These are phyloP conservation scores for Zychaea mexicana DNA, from an alignment of 371 early-diverging fungal species.

Conservation along the genomic window DNA sequence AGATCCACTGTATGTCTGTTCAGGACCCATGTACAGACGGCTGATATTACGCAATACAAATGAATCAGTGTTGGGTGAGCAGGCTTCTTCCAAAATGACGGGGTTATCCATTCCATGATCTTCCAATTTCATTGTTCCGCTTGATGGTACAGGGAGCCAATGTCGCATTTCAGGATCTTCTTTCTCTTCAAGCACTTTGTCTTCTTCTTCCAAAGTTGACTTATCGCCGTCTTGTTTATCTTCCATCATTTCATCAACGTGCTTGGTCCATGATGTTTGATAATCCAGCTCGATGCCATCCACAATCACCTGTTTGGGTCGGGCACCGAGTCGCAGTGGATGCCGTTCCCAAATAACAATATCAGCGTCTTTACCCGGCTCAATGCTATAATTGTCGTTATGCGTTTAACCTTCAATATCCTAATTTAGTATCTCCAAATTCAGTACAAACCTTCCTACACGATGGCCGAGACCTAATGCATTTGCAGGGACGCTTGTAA, in stretches of 20 bases:
- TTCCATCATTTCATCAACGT: conserved; percentile 13
- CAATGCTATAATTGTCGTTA: conserved; percentile 26
- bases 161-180: conserved; percentile 4
- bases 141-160: conserved; percentile 29
- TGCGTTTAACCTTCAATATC: too few species aligned
- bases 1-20: conserved; percentile 1
- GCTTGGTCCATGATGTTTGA: conserved; percentile 38
- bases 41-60: conserved; percentile 56
- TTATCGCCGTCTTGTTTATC: conserved; percentile 1
- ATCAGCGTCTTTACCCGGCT: conserved; percentile 82
- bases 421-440: too few species aligned
- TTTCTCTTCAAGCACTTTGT: not conserved
- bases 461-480: conserved; percentile 72
- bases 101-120: conserved; percentile 44
- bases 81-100: conserved; percentile 26
- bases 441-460: conserved; percentile 62
- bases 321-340: conserved; percentile 77
- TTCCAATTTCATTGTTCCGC: conserved; percentile 37
- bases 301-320: conserved; percentile 74
- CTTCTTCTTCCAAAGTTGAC: not conserved
- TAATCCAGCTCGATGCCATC: conserved; percentile 70
- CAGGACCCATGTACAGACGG: conserved; percentile 38
- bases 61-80: conserved; percentile 23
- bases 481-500: conserved; percentile 79
- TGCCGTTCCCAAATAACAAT: conserved; percentile 74